A percentile compares a stretch with the other conserved stretches of the same genome.
Conservation (phyloP, 495 filamentous ascomycete genomes). For the Podospora australis region DNA sequence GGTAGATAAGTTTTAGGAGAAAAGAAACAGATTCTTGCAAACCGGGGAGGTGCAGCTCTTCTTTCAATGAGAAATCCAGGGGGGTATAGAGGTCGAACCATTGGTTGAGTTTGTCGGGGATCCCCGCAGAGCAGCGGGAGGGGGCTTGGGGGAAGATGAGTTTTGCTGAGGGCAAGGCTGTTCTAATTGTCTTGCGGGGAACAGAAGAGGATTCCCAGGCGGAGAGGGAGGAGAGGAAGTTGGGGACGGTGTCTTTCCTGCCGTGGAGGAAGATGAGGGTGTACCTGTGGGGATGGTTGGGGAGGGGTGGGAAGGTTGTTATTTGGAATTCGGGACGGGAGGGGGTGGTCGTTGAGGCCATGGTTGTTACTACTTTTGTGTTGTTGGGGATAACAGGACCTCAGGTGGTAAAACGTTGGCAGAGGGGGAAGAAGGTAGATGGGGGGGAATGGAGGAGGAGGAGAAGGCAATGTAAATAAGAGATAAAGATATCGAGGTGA, state of each 20-base stretch:
- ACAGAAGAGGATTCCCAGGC: not conserved
- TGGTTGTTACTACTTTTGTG: not conserved
- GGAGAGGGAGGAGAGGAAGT: not conserved
- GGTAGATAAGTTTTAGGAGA: constrained; percentile 15
- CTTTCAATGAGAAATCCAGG: constrained; percentile 20
- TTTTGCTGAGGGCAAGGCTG: constrained; percentile 24
- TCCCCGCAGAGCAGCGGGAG: constrained; percentile 7
- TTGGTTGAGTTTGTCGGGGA: constrained; percentile 12
- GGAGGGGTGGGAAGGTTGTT: not conserved
- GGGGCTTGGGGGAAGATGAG: constrained; percentile 43
- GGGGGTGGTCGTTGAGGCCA: not conserved
- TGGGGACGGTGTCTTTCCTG: not conserved
- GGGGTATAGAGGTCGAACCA: constrained; percentile 41
- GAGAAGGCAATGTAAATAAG: no score
- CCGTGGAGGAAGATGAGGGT: constrained; percentile 3
- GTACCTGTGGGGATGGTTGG: not conserved
- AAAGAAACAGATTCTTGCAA: constrained; percentile 21
- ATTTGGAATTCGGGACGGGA: not conserved
- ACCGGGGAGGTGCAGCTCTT: constrained; percentile 27
- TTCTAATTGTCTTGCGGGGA: constrained; percentile 20
- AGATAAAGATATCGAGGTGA: no score
- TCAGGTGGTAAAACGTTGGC: no score
- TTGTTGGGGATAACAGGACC: no score
- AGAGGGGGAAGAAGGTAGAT: not conserved
- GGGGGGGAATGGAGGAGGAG: no score